Conservation (phyloP, 2,329 filamentous ascomycete species). For the Torrubiella hemipterigena region DNA sequence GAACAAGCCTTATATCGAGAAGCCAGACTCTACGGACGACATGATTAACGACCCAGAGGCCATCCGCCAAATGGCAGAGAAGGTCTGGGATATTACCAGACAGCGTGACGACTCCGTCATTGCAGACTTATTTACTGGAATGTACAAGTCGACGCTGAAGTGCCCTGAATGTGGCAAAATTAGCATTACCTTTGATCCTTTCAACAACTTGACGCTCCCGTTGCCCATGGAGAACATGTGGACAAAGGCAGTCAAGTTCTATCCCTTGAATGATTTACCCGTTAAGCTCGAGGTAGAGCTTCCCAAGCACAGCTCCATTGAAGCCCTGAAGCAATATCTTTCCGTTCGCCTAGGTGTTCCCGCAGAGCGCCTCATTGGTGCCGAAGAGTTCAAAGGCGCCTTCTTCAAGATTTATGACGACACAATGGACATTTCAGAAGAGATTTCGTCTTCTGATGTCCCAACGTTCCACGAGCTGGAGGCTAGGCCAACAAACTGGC, state of each 20-base stretch:
- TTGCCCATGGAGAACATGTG: conserved; percentile 79
- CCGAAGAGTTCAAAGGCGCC: conserved; percentile 70
- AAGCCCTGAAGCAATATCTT: conserved; percentile 56
- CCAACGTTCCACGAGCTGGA: conserved; percentile 70
- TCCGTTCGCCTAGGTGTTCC: conserved; percentile 56
- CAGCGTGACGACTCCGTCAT: conserved; percentile 90
- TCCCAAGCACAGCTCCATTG: conserved; percentile 62
- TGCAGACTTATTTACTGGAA: conserved; percentile 88
- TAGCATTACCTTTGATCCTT: conserved; percentile 97
- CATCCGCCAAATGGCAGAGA: conserved; percentile 73
- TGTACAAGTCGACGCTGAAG: conserved; percentile 95
- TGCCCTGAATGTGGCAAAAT: conserved; percentile 88
- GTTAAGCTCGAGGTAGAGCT: conserved; percentile 67
- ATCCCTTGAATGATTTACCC: conserved; percentile 61
- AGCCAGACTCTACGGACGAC: conserved; percentile 93
- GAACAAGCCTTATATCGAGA: conserved; percentile 95
- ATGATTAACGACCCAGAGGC: conserved; percentile 76
- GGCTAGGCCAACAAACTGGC: conserved; percentile 64
- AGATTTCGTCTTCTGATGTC: conserved; percentile 54
- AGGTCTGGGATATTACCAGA: conserved; percentile 86
- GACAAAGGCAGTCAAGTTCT: conserved; percentile 62
- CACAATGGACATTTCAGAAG: conserved; percentile 52
- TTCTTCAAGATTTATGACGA: conserved; percentile 85
- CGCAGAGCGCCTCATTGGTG: conserved; percentile 57
- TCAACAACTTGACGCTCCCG: conserved; percentile 86